Percentiles rank a stretch among this genome's conserved stretches.
Conservation (phyloP, 495 filamentous ascomycete genomes). For the Geoglossum glabrum region DNA sequence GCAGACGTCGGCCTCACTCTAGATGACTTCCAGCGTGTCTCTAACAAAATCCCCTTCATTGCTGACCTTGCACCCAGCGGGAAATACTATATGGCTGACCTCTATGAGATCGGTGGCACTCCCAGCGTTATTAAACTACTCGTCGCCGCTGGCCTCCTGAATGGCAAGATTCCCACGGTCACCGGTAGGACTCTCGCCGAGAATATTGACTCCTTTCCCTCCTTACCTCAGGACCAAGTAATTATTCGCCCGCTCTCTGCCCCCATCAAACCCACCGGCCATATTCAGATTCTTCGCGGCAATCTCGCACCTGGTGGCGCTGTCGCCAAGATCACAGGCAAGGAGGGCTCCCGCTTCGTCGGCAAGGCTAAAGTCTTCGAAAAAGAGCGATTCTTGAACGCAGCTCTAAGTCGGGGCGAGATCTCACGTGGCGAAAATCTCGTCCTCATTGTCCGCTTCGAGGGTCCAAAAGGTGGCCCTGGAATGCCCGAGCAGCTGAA, state of each 20-base stretch:
- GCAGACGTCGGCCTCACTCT: conserved; percentile 67
- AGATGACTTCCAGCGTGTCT: conserved; percentile 75
- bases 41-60: conserved; percentile 77
- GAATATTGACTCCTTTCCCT: conserved; percentile 68
- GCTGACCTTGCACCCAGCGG: conserved; percentile 84
- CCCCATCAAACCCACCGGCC: conserved; percentile 77
- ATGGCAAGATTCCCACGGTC: conserved; percentile 74
- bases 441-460: conserved; percentile 86
- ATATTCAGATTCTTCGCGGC: conserved; percentile 74
- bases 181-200: conserved; percentile 80
- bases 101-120: conserved; percentile 85
- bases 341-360: conserved; percentile 68
- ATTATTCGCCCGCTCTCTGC: conserved; percentile 66
- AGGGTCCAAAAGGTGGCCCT: conserved; percentile 86
- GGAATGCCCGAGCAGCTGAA: conserved; percentile 98
- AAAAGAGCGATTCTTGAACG: conserved; percentile 63
- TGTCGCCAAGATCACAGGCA: conserved; percentile 95
- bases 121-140: conserved; percentile 84
- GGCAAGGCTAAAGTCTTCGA: conserved; percentile 80
- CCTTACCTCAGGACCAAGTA: conserved; percentile 56
- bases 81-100: conserved; percentile 79
- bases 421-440: conserved; percentile 65
- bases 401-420: conserved; percentile 46
- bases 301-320: conserved; percentile 84
- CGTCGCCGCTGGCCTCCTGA: conserved; percentile 59